These are phyloP conservation scores for Teratosphaeria gauchensis DNA, from an alignment of 2,329 filamentous ascomycete species.

Conservation along the genomic window DNA sequence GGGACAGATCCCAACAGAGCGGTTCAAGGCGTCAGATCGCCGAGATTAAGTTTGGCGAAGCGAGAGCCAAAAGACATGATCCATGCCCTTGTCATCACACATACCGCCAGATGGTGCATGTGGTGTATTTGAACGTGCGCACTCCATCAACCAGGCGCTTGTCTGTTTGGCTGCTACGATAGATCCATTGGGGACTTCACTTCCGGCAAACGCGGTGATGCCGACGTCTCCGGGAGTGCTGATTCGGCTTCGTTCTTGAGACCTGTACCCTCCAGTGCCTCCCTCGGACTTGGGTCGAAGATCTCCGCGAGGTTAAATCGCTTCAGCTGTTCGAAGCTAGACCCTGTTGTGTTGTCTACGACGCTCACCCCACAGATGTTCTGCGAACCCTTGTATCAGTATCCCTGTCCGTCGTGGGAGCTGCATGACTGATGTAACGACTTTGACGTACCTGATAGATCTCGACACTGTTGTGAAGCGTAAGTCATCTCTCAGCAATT, in stretches of 20 bases:
- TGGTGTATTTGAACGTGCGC: not conserved
- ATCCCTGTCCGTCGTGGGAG: constrained; percentile 1
- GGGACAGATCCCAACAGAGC: not conserved
- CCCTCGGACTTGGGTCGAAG: constrained; percentile 43
- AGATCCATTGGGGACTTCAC: not conserved
- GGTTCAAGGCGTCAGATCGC: not conserved
- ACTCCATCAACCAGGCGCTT: not conserved
- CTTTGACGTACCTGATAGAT: constrained; percentile 60
- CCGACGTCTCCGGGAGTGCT: not conserved
- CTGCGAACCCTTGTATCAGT: constrained; percentile 33
- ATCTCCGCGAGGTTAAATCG: constrained; percentile 66
- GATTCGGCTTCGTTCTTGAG: not conserved
- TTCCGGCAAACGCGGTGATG: not conserved
- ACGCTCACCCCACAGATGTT: constrained; percentile 71
- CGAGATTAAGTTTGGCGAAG: not conserved
- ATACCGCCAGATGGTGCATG: not conserved
- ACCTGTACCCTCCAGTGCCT: constrained; percentile 8
- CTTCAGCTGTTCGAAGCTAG: constrained; percentile 63
- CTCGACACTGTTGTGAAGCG: constrained; percentile 44
- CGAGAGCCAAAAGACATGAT: not conserved
- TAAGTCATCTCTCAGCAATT: not conserved
- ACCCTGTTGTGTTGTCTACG: constrained; percentile 43
- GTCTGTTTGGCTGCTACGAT: not conserved
- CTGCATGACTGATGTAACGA: not conserved
- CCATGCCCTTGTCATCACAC: not conserved